Percentiles rank a stretch among this genome's conserved stretches.
These are phyloP conservation scores for Diaporthe ilicicola DNA, from an alignment of 2,329 filamentous ascomycete species.

Conservation along the genomic window DNA sequence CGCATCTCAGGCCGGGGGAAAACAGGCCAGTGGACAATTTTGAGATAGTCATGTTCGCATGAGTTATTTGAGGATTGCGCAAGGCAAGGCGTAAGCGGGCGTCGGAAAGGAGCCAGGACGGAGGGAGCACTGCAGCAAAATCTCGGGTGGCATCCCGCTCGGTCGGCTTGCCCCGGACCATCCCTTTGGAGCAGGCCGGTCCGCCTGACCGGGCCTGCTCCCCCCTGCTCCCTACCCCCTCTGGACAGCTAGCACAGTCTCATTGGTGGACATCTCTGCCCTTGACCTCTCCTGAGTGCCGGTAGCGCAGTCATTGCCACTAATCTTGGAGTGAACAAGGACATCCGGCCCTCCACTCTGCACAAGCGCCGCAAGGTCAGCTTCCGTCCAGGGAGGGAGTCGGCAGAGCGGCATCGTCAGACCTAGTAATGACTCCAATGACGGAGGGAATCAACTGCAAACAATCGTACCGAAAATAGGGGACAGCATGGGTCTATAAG, in stretches of 20 bases:
- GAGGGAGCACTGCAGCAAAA: neutral
- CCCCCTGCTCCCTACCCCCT: neutral
- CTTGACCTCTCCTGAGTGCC: neutral
- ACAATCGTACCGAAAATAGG: constrained; percentile 4
- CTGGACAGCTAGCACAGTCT: neutral
- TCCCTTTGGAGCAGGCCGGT: constrained; percentile 15
- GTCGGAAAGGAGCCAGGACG: neutral
- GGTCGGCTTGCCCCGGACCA: constrained; percentile 9
- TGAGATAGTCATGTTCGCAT: neutral
- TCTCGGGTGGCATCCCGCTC: neutral
- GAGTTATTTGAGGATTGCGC: neutral
- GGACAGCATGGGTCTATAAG: neutral
- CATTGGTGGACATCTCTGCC: constrained; percentile 30
- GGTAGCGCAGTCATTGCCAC: neutral
- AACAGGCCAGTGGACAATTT: neutral
- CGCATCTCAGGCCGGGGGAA: neutral
- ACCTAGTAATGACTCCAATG: neutral
- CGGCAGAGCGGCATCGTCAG: neutral
- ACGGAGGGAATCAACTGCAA: neutral
- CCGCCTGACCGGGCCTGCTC: constrained; percentile 20
- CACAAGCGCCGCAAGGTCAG: constrained; percentile 4
- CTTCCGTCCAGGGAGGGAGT: neutral
- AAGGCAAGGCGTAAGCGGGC: neutral
- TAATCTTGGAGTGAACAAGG: neutral
- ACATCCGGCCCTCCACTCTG: neutral